Conservation (phyloP, 345 rosid genomes). For the Clarkia xantiana region DNA sequence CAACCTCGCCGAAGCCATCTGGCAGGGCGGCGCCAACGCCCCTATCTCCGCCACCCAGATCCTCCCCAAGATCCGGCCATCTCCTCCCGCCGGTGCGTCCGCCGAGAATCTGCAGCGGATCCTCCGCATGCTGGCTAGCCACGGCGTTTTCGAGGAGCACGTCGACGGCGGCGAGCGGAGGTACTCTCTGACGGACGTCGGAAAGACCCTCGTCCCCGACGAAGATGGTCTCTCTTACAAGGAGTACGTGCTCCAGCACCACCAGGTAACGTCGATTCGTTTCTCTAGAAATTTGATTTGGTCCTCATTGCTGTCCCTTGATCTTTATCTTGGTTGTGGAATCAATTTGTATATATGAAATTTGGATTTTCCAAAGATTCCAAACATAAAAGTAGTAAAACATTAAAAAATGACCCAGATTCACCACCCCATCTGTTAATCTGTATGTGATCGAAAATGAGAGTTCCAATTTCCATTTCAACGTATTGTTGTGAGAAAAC, state of each 20-base stretch:
- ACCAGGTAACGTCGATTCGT: constrained; percentile 32
- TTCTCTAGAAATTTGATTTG: background rate
- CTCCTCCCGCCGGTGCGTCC: constrained; percentile 23
- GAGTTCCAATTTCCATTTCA: no score
- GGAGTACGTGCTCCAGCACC: constrained; percentile 80
- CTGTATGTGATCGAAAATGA: no score
- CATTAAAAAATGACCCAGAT: no score
- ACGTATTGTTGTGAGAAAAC: no score
- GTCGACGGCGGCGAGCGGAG: constrained; percentile 24
- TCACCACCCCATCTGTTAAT: no score
- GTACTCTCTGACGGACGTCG: constrained; percentile 61
- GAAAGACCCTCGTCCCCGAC: constrained; percentile 69
- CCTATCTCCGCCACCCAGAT: constrained; percentile 73
- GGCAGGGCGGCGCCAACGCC: constrained; percentile 60
- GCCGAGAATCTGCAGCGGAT: constrained; percentile 71
- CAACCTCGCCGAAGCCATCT: constrained; percentile 67
- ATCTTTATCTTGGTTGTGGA: no score
- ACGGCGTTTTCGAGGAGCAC: constrained; percentile 63
- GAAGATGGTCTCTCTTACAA: constrained; percentile 57
- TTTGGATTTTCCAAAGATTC: no score
- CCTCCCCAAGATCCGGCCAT: constrained; percentile 26
- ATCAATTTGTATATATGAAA: no score
- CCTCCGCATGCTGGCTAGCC: constrained; percentile 74
- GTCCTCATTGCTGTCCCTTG: background rate
- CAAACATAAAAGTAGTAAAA: no score